Conservation (phyloP, 768 basidiomycete species). For the Xerocomellus amylosporus region DNA sequence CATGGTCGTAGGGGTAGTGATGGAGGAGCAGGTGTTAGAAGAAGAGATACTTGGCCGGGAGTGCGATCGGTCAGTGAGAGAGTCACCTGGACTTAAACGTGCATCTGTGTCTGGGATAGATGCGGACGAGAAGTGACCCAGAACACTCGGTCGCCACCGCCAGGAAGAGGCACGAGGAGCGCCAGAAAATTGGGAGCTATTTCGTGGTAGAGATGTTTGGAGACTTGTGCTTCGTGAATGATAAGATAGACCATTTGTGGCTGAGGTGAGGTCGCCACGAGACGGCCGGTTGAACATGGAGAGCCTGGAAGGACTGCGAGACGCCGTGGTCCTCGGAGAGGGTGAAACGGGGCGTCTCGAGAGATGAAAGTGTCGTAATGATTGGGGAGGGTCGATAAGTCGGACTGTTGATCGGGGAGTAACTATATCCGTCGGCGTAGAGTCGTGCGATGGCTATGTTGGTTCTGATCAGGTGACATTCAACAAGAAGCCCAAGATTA, state of each 20-base stretch:
- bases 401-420: slow-evolving; percentile 34
- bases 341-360: slow-evolving; percentile 42
- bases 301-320: slow-evolving; percentile 38
- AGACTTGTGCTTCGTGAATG: slow-evolving; percentile 53
- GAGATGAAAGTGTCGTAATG: slow-evolving; percentile 43
- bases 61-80: slow-evolving; percentile 43
- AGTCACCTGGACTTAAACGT: slow-evolving; percentile 42
- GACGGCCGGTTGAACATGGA: slow-evolving; percentile 43
- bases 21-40: slow-evolving; percentile 50
- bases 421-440: slow-evolving; percentile 23
- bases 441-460: slow-evolving; percentile 24
- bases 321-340: slow-evolving; percentile 36
- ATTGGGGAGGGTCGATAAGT: slow-evolving; percentile 36
- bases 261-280: slow-evolving; percentile 26
- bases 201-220: slow-evolving; percentile 38
- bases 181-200: slow-evolving; percentile 3
- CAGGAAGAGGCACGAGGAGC: slow-evolving; percentile 28
- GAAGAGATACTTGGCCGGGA: slow-evolving; percentile 64
- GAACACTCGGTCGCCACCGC: slow-evolving; percentile 62
- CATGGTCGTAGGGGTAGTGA: slow-evolving; percentile 35
- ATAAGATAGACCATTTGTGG: slow-evolving; percentile 28
- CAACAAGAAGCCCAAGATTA: slow-evolving; percentile 22
- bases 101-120: slow-evolving; percentile 44
- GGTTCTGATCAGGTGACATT: slow-evolving; percentile 15
- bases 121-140: slow-evolving; percentile 58